These are phyloP conservation scores for Pyricularia grisea DNA, from an alignment of 2,329 filamentous ascomycete species.

Conservation along the genomic window DNA sequence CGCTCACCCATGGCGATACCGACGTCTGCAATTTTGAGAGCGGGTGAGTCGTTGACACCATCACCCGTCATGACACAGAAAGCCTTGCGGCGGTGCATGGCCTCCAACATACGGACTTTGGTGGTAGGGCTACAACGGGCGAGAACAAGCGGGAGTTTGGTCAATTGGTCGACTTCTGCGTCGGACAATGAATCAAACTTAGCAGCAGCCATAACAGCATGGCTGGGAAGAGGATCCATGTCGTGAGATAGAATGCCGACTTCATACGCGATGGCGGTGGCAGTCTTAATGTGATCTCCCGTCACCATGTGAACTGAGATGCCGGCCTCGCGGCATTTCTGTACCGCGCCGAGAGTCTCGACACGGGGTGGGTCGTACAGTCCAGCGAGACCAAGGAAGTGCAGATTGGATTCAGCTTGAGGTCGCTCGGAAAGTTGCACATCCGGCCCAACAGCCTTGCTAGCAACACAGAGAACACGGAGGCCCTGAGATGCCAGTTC, in stretches of 20 bases:
- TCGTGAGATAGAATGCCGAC: constrained; percentile 14
- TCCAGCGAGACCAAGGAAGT: constrained; percentile 56
- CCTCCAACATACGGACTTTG: constrained; percentile 60
- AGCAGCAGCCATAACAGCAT: constrained; percentile 44
- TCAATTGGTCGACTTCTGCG: constrained; percentile 46
- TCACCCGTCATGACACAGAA: constrained; percentile 68
- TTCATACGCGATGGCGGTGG: constrained; percentile 49
- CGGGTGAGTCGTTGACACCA: constrained; percentile 59
- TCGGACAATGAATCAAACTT: constrained; percentile 50
- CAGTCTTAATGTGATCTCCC: constrained; percentile 53
- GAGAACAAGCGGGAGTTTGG: constrained; percentile 49
- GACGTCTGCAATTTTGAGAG: constrained; percentile 54
- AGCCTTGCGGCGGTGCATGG: constrained; percentile 50
- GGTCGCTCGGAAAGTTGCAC: constrained; percentile 31
- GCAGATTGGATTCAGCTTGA: constrained; percentile 48
- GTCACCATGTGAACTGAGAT: constrained; percentile 55
- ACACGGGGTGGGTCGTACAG: constrained; percentile 60
- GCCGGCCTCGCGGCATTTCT: constrained; percentile 43
- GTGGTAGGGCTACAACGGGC: constrained; percentile 53
- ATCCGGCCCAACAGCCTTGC: constrained; percentile 4
- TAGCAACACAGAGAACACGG: constrained; percentile 48
- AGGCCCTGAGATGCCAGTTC: constrained; percentile 44
- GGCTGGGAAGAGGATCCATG: constrained; percentile 32
- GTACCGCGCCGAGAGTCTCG: constrained; percentile 50
- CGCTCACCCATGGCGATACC: constrained; percentile 55